These are phyloP conservation scores for Kodamaea alishanica DNA, from an alignment of 1,139 yeast genomes.

Conservation along the genomic window DNA sequence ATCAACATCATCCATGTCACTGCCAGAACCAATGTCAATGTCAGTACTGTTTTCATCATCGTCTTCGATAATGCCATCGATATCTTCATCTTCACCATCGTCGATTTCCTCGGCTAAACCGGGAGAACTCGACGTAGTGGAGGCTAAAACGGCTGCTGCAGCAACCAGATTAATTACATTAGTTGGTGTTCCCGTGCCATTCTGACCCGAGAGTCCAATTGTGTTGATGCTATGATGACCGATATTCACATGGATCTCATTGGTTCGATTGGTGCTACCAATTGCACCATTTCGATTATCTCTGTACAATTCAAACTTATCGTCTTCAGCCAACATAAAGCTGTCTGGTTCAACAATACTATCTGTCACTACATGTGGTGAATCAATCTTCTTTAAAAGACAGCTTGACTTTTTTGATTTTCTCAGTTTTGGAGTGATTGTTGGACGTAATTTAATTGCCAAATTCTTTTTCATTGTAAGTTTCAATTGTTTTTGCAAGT, in stretches of 20 bases:
- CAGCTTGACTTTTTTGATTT: slow-evolving; percentile 13
- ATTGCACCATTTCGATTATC: neutral
- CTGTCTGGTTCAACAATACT: slow-evolving; percentile 25
- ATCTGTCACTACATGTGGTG: slow-evolving; percentile 42
- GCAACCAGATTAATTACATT: slow-evolving; percentile 6
- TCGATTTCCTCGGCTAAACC: slow-evolving; percentile 24
- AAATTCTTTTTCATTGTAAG: slow-evolving; percentile 30
- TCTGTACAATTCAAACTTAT: slow-evolving; percentile 30
- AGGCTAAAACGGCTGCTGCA: slow-evolving; percentile 1
- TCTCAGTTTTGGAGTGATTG: slow-evolving; percentile 37
- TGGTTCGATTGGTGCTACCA: neutral
- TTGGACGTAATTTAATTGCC: slow-evolving; percentile 29
- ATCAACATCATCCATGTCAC: slow-evolving; percentile 17
- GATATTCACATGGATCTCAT: slow-evolving; percentile 5
- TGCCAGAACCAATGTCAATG: slow-evolving; percentile 15
- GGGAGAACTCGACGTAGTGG: slow-evolving; percentile 1
- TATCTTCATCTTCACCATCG: slow-evolving; percentile 28
- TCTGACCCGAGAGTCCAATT: too few relatives aligned
- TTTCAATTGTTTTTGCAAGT: slow-evolving; percentile 37
- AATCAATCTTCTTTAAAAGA: slow-evolving; percentile 16
- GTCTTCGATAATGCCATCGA: slow-evolving; percentile 21
- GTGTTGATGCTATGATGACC: neutral
- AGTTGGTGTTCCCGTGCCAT: neutral
- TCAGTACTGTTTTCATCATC: slow-evolving; percentile 20
- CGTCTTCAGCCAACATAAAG: slow-evolving; percentile 31